Percentiles rank a stretch among this genome's conserved stretches.
Evolutionary conservation across 805 yeast species (phyloP).

Genomic region (Middelhovenomyces tepae): DNA sequence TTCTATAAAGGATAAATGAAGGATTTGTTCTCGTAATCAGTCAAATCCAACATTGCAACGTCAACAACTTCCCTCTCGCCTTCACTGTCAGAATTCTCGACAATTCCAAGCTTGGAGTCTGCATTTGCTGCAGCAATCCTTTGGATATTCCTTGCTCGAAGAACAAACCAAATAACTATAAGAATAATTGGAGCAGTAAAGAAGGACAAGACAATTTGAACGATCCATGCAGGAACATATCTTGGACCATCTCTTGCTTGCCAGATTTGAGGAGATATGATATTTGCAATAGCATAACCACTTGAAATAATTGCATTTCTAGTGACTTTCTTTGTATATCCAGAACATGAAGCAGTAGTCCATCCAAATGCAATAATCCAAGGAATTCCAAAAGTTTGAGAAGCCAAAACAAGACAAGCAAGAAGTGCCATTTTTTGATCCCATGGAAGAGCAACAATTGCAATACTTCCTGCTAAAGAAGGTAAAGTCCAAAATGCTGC

Average conservation of each 20-base stretch:
- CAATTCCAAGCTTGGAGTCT: slow-evolving; percentile 22
- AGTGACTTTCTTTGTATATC: slow-evolving; percentile 44
- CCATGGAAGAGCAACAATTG: slow-evolving; percentile 35
- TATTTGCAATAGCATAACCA: slow-evolving; percentile 43
- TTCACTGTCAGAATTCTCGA: slow-evolving; percentile 24
- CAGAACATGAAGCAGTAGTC: slow-evolving; percentile 41
- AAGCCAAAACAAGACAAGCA: slow-evolving; percentile 35
- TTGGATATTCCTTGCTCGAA: slow-evolving; percentile 36
- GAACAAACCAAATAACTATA: slow-evolving; percentile 36
- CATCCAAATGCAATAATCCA: slow-evolving; percentile 24
- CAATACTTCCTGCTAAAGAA: slow-evolving; percentile 35
- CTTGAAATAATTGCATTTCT: slow-evolving; percentile 37
- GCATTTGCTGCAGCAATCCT: slow-evolving; percentile 26
- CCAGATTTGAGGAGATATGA: slow-evolving; percentile 47
- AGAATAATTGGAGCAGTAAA: slow-evolving; percentile 36
- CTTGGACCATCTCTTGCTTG: slow-evolving; percentile 36
- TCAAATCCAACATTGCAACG: slow-evolving; percentile 41
- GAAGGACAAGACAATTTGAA: slow-evolving; percentile 39
- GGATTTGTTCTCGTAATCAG: slow-evolving; percentile 43
- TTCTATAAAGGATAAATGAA: slow-evolving; percentile 45
- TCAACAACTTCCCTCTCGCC: slow-evolving; percentile 29
- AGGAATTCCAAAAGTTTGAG: slow-evolving; percentile 28
- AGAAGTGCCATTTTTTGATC: slow-evolving; percentile 32
- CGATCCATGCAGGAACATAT: slow-evolving; percentile 38
- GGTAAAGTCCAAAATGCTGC: slow-evolving; percentile 26